A percentile compares a stretch with the other conserved stretches of the same genome.
These are phyloP conservation scores for Trichophyton schoenleinii DNA, from an alignment of 2,329 filamentous ascomycete species.

Conservation along the genomic window DNA sequence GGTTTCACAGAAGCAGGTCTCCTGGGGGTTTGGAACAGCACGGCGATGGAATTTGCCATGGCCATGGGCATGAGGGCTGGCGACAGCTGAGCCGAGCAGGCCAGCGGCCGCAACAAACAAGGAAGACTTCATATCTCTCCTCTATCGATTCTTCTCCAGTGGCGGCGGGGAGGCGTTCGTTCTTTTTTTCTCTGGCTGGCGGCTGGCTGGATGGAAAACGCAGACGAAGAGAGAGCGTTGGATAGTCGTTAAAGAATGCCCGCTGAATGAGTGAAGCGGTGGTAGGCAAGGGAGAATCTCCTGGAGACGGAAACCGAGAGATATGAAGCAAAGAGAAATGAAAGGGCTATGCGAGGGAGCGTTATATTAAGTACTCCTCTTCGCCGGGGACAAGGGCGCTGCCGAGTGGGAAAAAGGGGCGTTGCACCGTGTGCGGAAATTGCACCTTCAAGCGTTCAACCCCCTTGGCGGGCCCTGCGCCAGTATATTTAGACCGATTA, in stretches of 20 bases:
- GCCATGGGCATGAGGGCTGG: slow-evolving; percentile 44
- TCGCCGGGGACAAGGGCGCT: neutral
- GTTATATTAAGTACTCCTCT: neutral
- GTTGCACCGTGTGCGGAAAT: neutral
- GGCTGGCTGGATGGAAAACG: neutral
- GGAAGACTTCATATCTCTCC: slow-evolving; percentile 55
- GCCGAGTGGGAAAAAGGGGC: neutral
- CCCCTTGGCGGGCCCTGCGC: neutral
- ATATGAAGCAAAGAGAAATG: slow-evolving; percentile 6
- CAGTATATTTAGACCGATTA: neutral
- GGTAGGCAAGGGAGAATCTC: slow-evolving; percentile 12
- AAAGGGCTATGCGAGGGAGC: neutral
- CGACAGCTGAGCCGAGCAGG: slow-evolving; percentile 39
- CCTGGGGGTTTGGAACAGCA: slow-evolving; percentile 21
- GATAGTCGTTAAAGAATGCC: slow-evolving; percentile 50
- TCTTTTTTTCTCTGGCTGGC: no score
- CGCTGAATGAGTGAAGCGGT: slow-evolving; percentile 55
- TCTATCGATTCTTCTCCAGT: neutral
- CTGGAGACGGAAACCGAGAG: neutral
- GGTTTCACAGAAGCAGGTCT: slow-evolving; percentile 57
- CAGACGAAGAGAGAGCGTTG: neutral
- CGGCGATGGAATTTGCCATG: slow-evolving; percentile 47
- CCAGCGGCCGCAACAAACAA: slow-evolving; percentile 49
- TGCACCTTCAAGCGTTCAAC: neutral
- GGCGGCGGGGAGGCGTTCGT: no score